Evolutionary conservation across 257 asterid species (phyloP), one percentile per base, ranked within the genome.

Genomic region (Cynanchum wilfordii): DNA sequence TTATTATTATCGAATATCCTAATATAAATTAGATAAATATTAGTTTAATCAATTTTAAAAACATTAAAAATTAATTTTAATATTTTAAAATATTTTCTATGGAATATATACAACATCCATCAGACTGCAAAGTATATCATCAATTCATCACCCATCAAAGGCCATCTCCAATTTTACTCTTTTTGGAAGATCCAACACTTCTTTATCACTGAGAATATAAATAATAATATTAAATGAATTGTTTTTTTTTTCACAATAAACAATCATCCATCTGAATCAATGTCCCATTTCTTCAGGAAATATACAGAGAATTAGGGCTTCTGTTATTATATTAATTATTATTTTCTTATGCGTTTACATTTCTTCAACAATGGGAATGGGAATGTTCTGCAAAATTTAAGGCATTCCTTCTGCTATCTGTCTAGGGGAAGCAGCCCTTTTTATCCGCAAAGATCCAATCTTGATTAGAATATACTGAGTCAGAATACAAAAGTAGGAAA

Each of bases 381-480:
- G 82, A 56, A 85, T 82, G 87, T 81, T 79, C 77, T 73, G 79
- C 75, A 72, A 66, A 71, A 60, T 72, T 49, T 70, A 67, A 73
- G 75, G 66, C 60, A 69, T 67, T 85, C 72, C 68, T 56, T 30
- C 56, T 67, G 68, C 65, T 75, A 62, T 76, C 73, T 68, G 50
- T 70, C 73, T 78, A 30, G 79, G 73, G 70, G 68, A 72, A 62
- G 36, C 38, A 56, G 75, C 77, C 81, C 47, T 69, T 71, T 69
- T 73, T 69, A n/a, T 51, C 76, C 76, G 47, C 71, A 84, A 83
- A 87, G 88, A 79, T 77, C 83, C 84, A 55, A 72, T 83, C 77
- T 86, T 82, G 72, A 66, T 51, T 74, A 25, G 24, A 78, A 70
- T 27, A 59, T 24, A 68, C 72, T 29, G 68, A 60, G 22, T 12